phyloP scores from a whole-genome alignment of 1,139 yeast genomes.

The Candida sanyaensis region DNA sequence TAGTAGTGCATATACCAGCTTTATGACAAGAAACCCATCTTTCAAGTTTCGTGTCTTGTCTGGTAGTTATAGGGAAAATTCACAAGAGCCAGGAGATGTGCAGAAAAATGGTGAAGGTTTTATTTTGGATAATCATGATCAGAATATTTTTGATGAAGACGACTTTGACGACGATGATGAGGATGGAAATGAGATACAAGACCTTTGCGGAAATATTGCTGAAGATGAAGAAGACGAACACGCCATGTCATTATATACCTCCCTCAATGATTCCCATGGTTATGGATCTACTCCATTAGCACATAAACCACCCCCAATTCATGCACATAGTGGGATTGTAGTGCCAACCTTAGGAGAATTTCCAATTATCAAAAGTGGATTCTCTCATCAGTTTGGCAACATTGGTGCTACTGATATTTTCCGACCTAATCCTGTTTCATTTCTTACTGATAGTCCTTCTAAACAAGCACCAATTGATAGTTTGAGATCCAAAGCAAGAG shows the following conservation, averaged over 20 bases:
- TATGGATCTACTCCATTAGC: conserved; percentile 16
- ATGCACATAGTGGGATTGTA: conserved; percentile 26
- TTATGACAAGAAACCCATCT: conserved; percentile 20
- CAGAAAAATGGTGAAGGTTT: conserved; percentile 4
- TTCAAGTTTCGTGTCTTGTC: conserved; percentile 21
- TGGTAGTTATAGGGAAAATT: conserved; percentile 15
- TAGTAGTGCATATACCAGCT: conserved; percentile 20
- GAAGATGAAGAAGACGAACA: conserved; percentile 52
- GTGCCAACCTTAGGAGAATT: conserved; percentile 51
- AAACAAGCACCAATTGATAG: conserved; percentile 20
- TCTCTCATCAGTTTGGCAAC: conserved; percentile 9
- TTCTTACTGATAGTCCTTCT: conserved; percentile 31
- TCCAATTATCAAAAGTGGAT: conserved; percentile 32
- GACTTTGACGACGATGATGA: conserved; percentile 20
- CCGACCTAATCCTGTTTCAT: conserved; percentile 16
- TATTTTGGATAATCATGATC: neutral
- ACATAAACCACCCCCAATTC: conserved; percentile 19
- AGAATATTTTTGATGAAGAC: conserved; percentile 6
- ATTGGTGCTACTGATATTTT: neutral
- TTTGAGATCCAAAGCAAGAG: conserved; percentile 57
- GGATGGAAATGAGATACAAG: conserved; percentile 11
- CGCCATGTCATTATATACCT: conserved; percentile 51
- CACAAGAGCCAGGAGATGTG: conserved; percentile 13
- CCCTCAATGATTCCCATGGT: conserved; percentile 32
- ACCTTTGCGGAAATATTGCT: conserved; percentile 18